Conservation (phyloP, 345 rosid species). For the Citrus reticulata region DNA sequence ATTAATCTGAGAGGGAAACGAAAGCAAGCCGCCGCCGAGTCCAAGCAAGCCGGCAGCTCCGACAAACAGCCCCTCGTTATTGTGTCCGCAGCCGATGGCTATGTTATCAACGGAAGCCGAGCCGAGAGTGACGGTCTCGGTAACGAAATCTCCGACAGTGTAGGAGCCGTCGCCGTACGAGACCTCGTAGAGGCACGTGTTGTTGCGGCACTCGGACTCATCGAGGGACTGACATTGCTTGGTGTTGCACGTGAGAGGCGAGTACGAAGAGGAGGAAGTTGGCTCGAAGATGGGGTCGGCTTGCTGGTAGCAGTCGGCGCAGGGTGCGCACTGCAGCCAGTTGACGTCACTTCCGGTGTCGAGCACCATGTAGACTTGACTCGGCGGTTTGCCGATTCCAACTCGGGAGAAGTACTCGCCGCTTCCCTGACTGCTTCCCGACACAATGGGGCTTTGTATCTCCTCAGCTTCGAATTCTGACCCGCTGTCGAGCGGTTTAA, state of each 20-base stretch:
- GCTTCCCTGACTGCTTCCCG: slow-evolving; percentile 84
- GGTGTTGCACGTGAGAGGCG: slow-evolving; percentile 58
- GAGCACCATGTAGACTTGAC: slow-evolving; percentile 63
- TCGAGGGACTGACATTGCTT: slow-evolving; percentile 65
- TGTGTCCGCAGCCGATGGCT: slow-evolving; percentile 89
- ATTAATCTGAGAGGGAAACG: slow-evolving; percentile 75
- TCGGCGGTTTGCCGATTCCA: slow-evolving; percentile 77
- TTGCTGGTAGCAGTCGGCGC: slow-evolving; percentile 86
- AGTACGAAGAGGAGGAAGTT: slow-evolving; percentile 54
- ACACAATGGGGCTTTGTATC: slow-evolving; percentile 52
- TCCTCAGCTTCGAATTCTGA: slow-evolving; percentile 29
- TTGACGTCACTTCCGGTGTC: slow-evolving; percentile 92
- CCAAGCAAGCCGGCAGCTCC: slow-evolving; percentile 93
- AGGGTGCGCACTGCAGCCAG: slow-evolving; percentile 90
- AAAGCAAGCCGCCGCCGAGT: slow-evolving; percentile 79
- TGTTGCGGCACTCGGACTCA: slow-evolving; percentile 59
- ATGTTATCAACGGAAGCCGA: slow-evolving; percentile 49
- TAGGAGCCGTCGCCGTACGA: slow-evolving; percentile 91
- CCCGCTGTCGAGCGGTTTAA: slow-evolving; percentile 33
- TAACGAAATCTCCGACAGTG: slow-evolving; percentile 78
- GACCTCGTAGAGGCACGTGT: slow-evolving; percentile 73
- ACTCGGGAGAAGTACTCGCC: slow-evolving; percentile 93
- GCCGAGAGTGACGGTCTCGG: slow-evolving; percentile 71
- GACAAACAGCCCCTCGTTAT: slow-evolving; percentile 68
- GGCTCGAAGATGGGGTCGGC: slow-evolving; percentile 87